phyloP scores from a whole-genome alignment of 352 stramenopile genomes.

The Phytopythium montanum region DNA sequence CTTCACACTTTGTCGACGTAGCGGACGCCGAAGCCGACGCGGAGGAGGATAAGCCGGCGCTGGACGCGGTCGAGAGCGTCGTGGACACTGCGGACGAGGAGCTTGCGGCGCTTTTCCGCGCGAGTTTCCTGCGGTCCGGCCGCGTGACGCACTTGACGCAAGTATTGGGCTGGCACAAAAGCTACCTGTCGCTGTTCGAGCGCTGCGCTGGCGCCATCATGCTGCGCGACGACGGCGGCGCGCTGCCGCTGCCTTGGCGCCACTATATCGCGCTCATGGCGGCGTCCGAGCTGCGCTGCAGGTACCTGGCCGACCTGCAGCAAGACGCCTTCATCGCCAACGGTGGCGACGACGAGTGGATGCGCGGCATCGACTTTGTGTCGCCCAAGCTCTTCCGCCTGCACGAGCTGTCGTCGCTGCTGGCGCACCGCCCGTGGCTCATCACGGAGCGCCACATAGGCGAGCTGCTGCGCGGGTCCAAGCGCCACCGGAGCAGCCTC shows the following conservation, averaged over 20 bases:
- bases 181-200: constrained; percentile 73
- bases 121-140: constrained; percentile 60
- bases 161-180: constrained; percentile 76
- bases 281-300: constrained; percentile 64
- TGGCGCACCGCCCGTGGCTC: constrained; percentile 85
- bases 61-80: constrained; percentile 15
- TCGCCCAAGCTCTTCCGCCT: constrained; percentile 79
- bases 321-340: constrained; percentile 87
- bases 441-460: constrained; percentile 71
- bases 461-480: constrained; percentile 38
- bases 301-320: constrained; percentile 77
- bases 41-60: constrained; percentile 7
- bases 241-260: constrained; percentile 73
- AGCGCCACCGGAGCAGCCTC: constrained; percentile 4
- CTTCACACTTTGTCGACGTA: constrained; percentile 75
- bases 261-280: constrained; percentile 87
- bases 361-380: constrained; percentile 81
- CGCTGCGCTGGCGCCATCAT: constrained; percentile 64
- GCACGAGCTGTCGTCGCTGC: constrained; percentile 77
- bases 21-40: constrained; percentile 15
- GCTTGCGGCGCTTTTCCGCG: constrained; percentile 42
- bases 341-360: constrained; percentile 71
- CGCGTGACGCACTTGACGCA: constrained; percentile 75
- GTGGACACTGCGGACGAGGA: constrained; percentile 44
- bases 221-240: constrained; percentile 53